These are phyloP conservation scores for Neoascochyta sp. DNA, from an alignment of 2,329 filamentous ascomycete genomes.

Conservation along the genomic window DNA sequence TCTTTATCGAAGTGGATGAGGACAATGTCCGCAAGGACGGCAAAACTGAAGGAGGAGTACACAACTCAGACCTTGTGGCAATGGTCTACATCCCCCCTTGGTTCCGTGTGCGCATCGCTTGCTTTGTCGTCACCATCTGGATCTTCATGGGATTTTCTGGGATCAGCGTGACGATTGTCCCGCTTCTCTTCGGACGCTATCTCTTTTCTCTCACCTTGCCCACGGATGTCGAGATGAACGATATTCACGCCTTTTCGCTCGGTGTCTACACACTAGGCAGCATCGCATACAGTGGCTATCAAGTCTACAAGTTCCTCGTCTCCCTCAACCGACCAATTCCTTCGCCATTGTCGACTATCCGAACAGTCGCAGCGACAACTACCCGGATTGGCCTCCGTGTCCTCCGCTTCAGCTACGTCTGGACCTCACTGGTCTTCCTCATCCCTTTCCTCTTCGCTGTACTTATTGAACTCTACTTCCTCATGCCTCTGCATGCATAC, in stretches of 20 bases:
- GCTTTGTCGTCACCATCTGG: conserved; percentile 91
- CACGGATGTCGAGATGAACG: conserved; percentile 65
- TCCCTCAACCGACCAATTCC: conserved; percentile 24
- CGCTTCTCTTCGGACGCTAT: conserved; percentile 76
- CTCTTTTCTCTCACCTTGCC: conserved; percentile 74
- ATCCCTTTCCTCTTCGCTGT: conserved; percentile 77
- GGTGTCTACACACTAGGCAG: conserved; percentile 79
- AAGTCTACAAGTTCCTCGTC: conserved; percentile 48
- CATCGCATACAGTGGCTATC: conserved; percentile 54
- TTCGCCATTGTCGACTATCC: conserved; percentile 30
- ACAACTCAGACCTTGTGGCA: conserved; percentile 46
- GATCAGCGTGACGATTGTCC: conserved; percentile 78
- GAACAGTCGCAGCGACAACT: conserved; percentile 20
- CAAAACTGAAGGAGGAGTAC: conserved; percentile 38
- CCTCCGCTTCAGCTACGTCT: conserved; percentile 67
- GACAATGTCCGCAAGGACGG: conserved; percentile 64
- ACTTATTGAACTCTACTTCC: conserved; percentile 80
- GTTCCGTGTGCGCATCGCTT: conserved; percentile 74
- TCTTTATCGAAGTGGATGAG: conserved; percentile 75
- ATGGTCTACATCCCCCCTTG: conserved; percentile 73
- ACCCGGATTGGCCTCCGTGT: conserved; percentile 35
- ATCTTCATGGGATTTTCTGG: conserved; percentile 86
- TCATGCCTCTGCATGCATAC: conserved; percentile 82
- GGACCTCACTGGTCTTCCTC: conserved; percentile 68
- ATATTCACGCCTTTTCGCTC: conserved; percentile 93